These are phyloP conservation scores for Cladorrhinum samala DNA, from an alignment of 495 filamentous ascomycete species.

Conservation along the genomic window DNA sequence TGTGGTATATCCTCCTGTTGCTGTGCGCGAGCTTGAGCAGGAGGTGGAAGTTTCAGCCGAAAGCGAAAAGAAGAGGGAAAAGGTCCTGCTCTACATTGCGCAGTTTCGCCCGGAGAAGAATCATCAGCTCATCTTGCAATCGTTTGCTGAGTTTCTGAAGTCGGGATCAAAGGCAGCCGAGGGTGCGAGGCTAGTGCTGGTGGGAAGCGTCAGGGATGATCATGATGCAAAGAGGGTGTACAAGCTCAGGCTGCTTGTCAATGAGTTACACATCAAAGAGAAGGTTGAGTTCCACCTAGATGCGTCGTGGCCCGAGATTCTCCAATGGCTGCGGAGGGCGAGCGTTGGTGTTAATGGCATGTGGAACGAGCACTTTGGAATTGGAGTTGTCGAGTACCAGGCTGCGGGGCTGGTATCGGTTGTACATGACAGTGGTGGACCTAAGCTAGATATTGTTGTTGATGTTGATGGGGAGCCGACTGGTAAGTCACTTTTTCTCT, in stretches of 20 bases:
- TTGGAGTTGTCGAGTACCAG: conserved; percentile 97
- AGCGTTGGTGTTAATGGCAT: conserved; percentile 91
- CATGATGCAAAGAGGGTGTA: conserved; percentile 85
- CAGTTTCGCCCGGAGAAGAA: conserved; percentile 98
- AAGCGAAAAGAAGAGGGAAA: conserved; percentile 61
- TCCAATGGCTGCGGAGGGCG: conserved; percentile 64
- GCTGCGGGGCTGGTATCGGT: conserved; percentile 88
- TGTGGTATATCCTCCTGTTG: conserved; percentile 87
- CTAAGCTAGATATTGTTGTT: conserved; percentile 86
- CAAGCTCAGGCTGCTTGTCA: conserved; percentile 77
- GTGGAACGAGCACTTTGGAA: conserved; percentile 99
- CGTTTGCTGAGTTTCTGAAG: conserved; percentile 66
- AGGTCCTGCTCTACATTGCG: conserved; percentile 80
- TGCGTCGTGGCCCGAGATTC: conserved; percentile 77
- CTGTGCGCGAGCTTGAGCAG: conserved; percentile 71
- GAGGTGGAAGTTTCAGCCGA: conserved; percentile 60
- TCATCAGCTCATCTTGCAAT: conserved; percentile 72
- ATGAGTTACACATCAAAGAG: conserved; percentile 80
- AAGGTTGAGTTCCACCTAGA: conserved; percentile 81
- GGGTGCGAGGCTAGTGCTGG: conserved; percentile 65
- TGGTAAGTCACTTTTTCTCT: conserved; percentile 35
- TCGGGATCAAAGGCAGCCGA: conserved; percentile 33
- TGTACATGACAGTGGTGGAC: conserved; percentile 86
- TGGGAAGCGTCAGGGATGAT: conserved; percentile 81
- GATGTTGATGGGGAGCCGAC: conserved; percentile 69